phyloP scores from a whole-genome alignment of 495 filamentous ascomycete species.

The Podospora australis region DNA sequence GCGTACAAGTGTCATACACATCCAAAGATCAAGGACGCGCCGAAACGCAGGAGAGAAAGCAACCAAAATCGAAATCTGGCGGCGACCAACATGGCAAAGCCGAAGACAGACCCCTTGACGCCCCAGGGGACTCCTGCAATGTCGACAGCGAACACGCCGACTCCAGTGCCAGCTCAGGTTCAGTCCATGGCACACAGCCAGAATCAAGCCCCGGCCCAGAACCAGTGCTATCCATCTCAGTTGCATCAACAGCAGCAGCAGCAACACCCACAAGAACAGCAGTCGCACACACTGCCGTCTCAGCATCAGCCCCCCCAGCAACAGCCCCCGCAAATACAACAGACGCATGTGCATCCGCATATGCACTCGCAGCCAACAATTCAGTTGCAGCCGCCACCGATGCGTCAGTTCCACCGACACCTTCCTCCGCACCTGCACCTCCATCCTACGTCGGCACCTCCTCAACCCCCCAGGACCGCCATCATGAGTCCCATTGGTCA shows the following conservation, averaged over 20 bases:
- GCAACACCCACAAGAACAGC: slow-evolving; percentile 22
- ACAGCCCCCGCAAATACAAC: slow-evolving; percentile 7
- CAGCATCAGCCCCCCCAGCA: slow-evolving; percentile 14
- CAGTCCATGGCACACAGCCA: neutral
- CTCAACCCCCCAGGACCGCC: slow-evolving; percentile 25
- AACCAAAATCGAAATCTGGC: slow-evolving; percentile 40
- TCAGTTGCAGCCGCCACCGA: slow-evolving; percentile 10
- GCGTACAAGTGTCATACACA: slow-evolving; percentile 81
- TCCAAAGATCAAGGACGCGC: slow-evolving; percentile 64
- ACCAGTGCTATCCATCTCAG: slow-evolving; percentile 10
- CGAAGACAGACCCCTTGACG: slow-evolving; percentile 32
- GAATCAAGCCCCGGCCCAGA: slow-evolving; percentile 12
- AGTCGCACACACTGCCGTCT: slow-evolving; percentile 11
- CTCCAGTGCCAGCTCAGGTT: slow-evolving; percentile 21
- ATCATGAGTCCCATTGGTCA: slow-evolving; percentile 14
- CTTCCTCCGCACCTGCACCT: slow-evolving; percentile 17
- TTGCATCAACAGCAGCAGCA: slow-evolving; percentile 13
- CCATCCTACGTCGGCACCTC: slow-evolving; percentile 22
- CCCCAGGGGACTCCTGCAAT: slow-evolving; percentile 38
- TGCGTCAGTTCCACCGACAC: slow-evolving; percentile 18
- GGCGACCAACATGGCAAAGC: slow-evolving; percentile 31
- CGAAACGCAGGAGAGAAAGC: slow-evolving; percentile 63
- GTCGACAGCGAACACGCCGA: slow-evolving; percentile 31
- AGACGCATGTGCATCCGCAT: slow-evolving; percentile 17
- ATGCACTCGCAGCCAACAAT: slow-evolving; percentile 10